phyloP scores from a whole-genome alignment of 768 basidiomycete species.

The Lactarius hatsudake region DNA sequence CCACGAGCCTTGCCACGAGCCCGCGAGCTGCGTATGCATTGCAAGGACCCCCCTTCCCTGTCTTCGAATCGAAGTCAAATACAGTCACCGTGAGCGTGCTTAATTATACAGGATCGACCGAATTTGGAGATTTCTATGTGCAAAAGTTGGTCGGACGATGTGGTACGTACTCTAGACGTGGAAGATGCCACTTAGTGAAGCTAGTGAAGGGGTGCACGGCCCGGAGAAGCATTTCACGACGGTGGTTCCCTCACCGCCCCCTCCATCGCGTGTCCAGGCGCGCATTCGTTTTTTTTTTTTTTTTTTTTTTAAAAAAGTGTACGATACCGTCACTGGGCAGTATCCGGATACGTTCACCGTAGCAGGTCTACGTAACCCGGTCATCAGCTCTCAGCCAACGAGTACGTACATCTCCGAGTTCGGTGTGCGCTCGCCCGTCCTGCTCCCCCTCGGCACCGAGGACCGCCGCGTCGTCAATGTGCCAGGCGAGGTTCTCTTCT shows the following conservation, averaged over 20 bases:
- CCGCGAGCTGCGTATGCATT: constrained; percentile 22
- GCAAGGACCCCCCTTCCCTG: constrained; percentile 22
- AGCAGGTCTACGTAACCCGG: no score
- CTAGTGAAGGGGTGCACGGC: constrained; percentile 26
- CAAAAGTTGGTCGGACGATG: constrained; percentile 32
- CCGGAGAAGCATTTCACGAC: constrained; percentile 29
- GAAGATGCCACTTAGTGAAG: constrained; percentile 32
- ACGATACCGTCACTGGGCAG: no score
- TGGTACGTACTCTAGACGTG: constrained; percentile 35
- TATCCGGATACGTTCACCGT: no score
- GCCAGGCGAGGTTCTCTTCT: constrained; percentile 29
- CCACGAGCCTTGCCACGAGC: no score
- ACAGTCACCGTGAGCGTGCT: constrained; percentile 31
- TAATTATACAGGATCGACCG: constrained; percentile 38
- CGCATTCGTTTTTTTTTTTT: no score
- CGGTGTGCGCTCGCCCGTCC: constrained; percentile 29
- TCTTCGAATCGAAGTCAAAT: neutral
- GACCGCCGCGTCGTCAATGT: constrained; percentile 35
- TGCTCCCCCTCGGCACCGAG: constrained; percentile 34
- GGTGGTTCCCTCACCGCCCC: constrained; percentile 32
- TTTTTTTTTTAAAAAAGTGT: no score
- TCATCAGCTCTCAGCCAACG: no score
- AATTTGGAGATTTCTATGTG: constrained; percentile 34
- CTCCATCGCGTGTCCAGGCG: no score
- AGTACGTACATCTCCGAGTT: no score